Percentiles rank a stretch among this genome's conserved stretches.
These are phyloP conservation scores for Phytophthora crassamura DNA, from an alignment of 352 stramenopile genomes.

Conservation along the genomic window DNA sequence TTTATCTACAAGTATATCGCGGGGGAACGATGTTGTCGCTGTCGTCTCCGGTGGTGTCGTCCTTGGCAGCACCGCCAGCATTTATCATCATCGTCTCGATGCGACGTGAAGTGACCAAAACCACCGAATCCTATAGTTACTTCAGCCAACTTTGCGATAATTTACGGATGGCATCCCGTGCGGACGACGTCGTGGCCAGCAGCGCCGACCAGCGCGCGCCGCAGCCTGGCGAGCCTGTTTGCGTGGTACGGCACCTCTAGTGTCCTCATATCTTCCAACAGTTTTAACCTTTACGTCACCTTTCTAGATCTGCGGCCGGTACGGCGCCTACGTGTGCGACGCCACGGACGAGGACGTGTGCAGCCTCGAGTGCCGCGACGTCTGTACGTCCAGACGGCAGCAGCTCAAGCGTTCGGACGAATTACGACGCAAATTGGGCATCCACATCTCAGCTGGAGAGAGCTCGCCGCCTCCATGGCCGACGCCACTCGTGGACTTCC, in stretches of 20 bases:
- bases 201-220: slow-evolving; percentile 44
- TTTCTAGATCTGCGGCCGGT: slow-evolving; percentile 68
- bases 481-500: slow-evolving; percentile 32
- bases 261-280: background rate
- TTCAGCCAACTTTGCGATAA: background rate
- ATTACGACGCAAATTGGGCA: slow-evolving; percentile 45
- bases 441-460: slow-evolving; percentile 18
- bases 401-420: slow-evolving; percentile 10
- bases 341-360: slow-evolving; percentile 86
- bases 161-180: slow-evolving; percentile 8
- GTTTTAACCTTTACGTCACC: background rate
- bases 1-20: no score
- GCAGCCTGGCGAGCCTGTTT: slow-evolving; percentile 44
- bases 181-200: slow-evolving; percentile 32
- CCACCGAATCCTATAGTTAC: background rate
- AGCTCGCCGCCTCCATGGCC: background rate
- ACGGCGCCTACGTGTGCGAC: slow-evolving; percentile 84
- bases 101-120: slow-evolving; percentile 15
- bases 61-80: slow-evolving; percentile 4
- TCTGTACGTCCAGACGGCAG: slow-evolving; percentile 34
- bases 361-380: slow-evolving; percentile 76
- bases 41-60: background rate
- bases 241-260: slow-evolving; percentile 38
- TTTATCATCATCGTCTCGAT: background rate
- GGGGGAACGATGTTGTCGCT: background rate